Evolutionary conservation across 352 stramenopile genomes (phyloP), one percentile per base, ranked within the genome.

Genomic region (Globisporangium recalcitrans): DNA sequence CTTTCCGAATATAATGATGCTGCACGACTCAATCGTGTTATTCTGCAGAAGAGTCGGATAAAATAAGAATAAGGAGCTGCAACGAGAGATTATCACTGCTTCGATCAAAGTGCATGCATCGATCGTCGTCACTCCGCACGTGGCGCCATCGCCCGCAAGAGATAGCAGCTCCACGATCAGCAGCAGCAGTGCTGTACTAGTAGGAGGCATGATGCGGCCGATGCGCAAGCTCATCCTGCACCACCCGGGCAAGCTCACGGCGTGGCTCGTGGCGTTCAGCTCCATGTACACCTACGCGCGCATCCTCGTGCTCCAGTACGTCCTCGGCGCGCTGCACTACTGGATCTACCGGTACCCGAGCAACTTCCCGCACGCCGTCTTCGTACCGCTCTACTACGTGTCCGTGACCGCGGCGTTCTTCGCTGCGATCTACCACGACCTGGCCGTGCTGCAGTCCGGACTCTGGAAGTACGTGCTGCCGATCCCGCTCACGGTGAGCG

Each of bases 221-320:
- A 32, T 82, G 58, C 70, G 87, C 72, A 87, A 88, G 61, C 52
- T 79, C 26, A 67, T 88, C 24, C 71, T 85, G 49, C 77, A 89
- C 62, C 81, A 90, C 44, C 82, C 83, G 26, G 65, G 67, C 29
- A 78, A 85, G 58, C 66, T 91, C 32, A 75, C 65, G 48, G 58
- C 67, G 13, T 68, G 62, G 38, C 69, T 93, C 36, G 58, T 88
- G n/a, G 46, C 79, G 19, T 67, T 88, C 26, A 78, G 75, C 58
- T 58, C 72, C 46, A 77, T 88, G 67, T 91, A 90, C 68, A 80
- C 70, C 29, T 93, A 86, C 61, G 78, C 82, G 47, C 75, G 78
- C 51, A 73, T 93, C n/a, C 63, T 91, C 60, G 65, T 72, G 53
- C 54, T 86, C n/a, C 79, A 91, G 46, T 74, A 78, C 57, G 24